Evolutionary conservation across 805 yeast species (phyloP).

Genomic region (Barnettozyma vustinii): DNA sequence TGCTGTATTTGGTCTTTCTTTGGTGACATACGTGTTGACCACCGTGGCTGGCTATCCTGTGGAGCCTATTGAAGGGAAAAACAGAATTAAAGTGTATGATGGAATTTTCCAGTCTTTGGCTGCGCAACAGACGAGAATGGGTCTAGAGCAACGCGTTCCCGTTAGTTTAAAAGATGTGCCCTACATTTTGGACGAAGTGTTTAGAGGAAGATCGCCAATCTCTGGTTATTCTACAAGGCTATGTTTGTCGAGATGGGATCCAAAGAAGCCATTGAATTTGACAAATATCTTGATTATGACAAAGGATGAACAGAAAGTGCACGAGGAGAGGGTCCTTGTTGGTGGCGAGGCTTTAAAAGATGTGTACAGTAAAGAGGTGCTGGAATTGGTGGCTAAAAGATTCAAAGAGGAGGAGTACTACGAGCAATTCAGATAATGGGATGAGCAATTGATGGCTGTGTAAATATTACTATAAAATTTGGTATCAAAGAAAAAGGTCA

Average conservation of each 20-base stretch:
- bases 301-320: slow-evolving; percentile 75
- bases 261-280: slow-evolving; percentile 51
- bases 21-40: slow-evolving; percentile 80
- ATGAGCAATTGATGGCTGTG: not conserved
- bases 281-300: slow-evolving; percentile 87
- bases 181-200: slow-evolving; percentile 86
- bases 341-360: slow-evolving; percentile 60
- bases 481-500: not conserved
- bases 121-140: slow-evolving; percentile 80
- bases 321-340: slow-evolving; percentile 67
- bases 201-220: slow-evolving; percentile 85
- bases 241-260: slow-evolving; percentile 83
- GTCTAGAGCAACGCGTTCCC: slow-evolving; percentile 72
- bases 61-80: slow-evolving; percentile 88
- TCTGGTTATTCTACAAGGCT: slow-evolving; percentile 78
- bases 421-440: slow-evolving; percentile 42
- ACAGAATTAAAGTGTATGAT: slow-evolving; percentile 80
- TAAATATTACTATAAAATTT: not conserved
- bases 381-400: slow-evolving; percentile 54
- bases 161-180: slow-evolving; percentile 66
- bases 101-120: slow-evolving; percentile 76
- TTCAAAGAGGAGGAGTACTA: slow-evolving; percentile 74
- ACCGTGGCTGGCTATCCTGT: slow-evolving; percentile 81
- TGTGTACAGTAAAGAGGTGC: slow-evolving; percentile 57
- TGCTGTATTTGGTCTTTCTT: slow-evolving; percentile 87